Base-by-base conservation (phyloP, 2,329 filamentous ascomycete species). In the Orbilia javanica region DNA sequence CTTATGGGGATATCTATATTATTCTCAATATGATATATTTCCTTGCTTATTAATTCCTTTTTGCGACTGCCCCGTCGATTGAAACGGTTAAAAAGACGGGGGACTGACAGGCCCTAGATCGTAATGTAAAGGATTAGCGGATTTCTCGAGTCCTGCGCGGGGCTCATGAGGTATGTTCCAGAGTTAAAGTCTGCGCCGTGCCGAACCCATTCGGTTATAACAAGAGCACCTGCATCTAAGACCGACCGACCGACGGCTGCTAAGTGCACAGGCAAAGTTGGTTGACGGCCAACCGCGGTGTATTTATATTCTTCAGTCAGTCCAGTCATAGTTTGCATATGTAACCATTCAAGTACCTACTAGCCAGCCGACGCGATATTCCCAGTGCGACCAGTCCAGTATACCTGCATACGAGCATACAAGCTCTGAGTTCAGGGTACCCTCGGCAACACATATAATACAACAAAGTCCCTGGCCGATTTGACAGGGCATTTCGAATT, bases 51-150 rank as follows among this genome's bases (percentile, higher is more conserved):
- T 70, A 34, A 63, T 15, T 39, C 11, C 11, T 39, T 44, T 60
- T 13, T 53, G 18, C 18, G n/a, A 36, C 34, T 18, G 3, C 13
- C 20, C 67, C 15, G 15, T 44, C 20, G 34, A 39, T 55, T 60
- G 18, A n/a, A 36, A 60, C 53, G 29, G 18, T 22, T 18, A 50
- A 67, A 67, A 52, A 29, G 44, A 64, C 62, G 64, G 67, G 27
- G 44, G 27, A 31, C 48, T 8, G 67, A 34, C 36, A 36, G 27
- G 31, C 11, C 29, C 20, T 10, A 20, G 36, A 60, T 25, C 60
- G 42, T 29, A 44, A 25, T 15, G 27, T 25, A n/a, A 10, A 6
- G 10, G 20, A 67, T 68, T 57, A 22, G 48, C 62, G 55, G 18
- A 55, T 48, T 11, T 64, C 22, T 18, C 8, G 22, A 1, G 22